These are phyloP conservation scores for Phytophthora megakarya DNA, from an alignment of 352 stramenopile genomes.

Conservation along the genomic window DNA sequence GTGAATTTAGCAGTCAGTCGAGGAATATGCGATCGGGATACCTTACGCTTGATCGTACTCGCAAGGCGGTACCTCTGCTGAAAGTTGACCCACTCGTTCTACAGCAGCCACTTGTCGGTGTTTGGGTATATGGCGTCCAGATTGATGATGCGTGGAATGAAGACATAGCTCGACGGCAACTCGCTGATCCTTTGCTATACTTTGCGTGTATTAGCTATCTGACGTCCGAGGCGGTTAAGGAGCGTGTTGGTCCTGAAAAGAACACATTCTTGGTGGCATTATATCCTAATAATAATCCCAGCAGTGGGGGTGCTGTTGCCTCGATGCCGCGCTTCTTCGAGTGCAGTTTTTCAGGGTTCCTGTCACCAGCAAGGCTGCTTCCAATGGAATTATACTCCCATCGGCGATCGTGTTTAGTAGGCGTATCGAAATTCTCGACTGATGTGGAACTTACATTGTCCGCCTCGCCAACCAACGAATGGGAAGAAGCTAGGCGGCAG, in stretches of 20 bases:
- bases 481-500: conserved; percentile 43
- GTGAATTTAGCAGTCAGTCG: conserved; percentile 49
- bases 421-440: conserved; percentile 53
- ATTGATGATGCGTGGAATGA: conserved; percentile 61
- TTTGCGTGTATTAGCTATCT: conserved; percentile 64
- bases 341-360: conserved; percentile 46
- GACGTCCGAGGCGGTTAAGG: conserved; percentile 56
- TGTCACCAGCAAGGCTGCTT: conserved; percentile 25
- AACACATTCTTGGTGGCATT: conserved; percentile 75
- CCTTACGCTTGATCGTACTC: conserved; percentile 72
- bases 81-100: conserved; percentile 74
- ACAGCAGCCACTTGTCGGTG: conserved; percentile 66
- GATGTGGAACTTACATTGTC: conserved; percentile 57
- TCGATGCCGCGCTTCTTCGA: conserved; percentile 78
- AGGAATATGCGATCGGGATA: conserved; percentile 54
- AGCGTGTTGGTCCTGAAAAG: conserved; percentile 52
- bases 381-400: conserved; percentile 50
- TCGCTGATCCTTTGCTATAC: conserved; percentile 63
- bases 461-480: conserved; percentile 37
- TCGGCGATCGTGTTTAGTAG: conserved; percentile 53
- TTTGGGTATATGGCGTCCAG: conserved; percentile 76
- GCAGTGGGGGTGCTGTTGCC: conserved; percentile 19
- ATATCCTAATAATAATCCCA: conserved; percentile 40
- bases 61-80: conserved; percentile 75
- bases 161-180: conserved; percentile 31